Evolutionary conservation across 768 basidiomycete genomes (phyloP).

Genomic region (Suillus paluster): DNA sequence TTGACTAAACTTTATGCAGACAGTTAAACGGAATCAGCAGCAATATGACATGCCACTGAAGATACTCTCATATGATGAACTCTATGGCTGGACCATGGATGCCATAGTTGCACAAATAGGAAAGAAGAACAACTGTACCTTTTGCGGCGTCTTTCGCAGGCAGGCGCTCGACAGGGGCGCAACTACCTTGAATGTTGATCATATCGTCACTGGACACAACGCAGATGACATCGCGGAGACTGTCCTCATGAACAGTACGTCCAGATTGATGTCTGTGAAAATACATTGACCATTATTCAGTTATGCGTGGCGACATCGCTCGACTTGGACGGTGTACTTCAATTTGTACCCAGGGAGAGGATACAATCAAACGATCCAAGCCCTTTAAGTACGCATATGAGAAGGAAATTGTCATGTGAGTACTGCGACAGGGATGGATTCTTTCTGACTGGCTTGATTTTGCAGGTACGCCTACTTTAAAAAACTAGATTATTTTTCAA

Average conservation of each 20-base stretch:
- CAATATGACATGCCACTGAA: constrained; percentile 96
- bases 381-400: constrained; percentile 99
- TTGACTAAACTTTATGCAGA: constrained; percentile 50
- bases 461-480: constrained; percentile 98
- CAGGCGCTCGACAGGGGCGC: constrained; percentile 97
- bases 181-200: constrained; percentile 84
- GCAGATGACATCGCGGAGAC: constrained; percentile 99
- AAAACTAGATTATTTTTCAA: constrained; percentile 98
- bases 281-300: constrained; percentile 44
- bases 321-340: constrained; percentile 91
- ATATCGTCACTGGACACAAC: constrained; percentile 99
- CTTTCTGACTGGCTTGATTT: background rate
- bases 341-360: constrained; percentile 95
- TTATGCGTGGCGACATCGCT: constrained; percentile 97
- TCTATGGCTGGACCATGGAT: constrained; percentile 99
- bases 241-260: constrained; percentile 96
- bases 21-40: constrained; percentile 94
- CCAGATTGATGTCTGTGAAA: background rate
- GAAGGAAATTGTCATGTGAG: constrained; percentile 98
- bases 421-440: constrained; percentile 18
- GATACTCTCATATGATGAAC: constrained; percentile 93
- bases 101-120: constrained; percentile 93
- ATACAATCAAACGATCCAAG: constrained; percentile 95
- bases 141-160: constrained; percentile 96
- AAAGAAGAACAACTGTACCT: constrained; percentile 98